Conservation (phyloP, 176 grass and related monocot species). For the Oryza meyeriana region DNA sequence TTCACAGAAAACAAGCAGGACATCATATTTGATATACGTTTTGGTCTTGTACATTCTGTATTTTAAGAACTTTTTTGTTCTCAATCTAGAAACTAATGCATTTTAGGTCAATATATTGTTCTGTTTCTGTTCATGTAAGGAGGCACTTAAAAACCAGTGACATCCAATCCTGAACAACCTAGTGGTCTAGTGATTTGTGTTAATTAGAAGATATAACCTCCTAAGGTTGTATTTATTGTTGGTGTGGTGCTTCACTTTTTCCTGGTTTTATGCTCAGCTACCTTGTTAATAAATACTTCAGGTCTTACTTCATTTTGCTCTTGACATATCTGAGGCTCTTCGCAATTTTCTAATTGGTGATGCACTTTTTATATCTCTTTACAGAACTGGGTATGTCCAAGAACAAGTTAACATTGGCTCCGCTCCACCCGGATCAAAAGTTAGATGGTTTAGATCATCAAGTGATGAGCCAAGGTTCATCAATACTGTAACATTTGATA, state of each 20-base stretch:
- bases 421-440: slow-evolving; percentile 84
- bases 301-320: not conserved
- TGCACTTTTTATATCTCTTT: slow-evolving; percentile 14
- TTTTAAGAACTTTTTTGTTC: not conserved
- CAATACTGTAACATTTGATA: slow-evolving; percentile 96
- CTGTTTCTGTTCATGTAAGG: not conserved
- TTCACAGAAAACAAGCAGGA: not conserved
- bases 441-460: slow-evolving; percentile 88
- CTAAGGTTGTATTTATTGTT: not conserved
- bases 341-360: not conserved
- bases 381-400: slow-evolving; percentile 81
- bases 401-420: slow-evolving; percentile 89
- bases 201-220: not conserved
- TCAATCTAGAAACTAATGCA: not conserved
- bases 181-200: not conserved
- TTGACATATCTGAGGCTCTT: not conserved
- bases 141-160: not conserved
- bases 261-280: not conserved
- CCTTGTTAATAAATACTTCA: not conserved
- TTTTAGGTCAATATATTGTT: not conserved
- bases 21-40: not conserved
- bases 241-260: not conserved
- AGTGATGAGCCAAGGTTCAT: slow-evolving; percentile 93
- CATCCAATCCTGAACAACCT: not conserved
- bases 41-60: not conserved